Evolutionary conservation across 2,329 filamentous ascomycete genomes (phyloP).

Genomic region (Diaporthe australafricana): DNA sequence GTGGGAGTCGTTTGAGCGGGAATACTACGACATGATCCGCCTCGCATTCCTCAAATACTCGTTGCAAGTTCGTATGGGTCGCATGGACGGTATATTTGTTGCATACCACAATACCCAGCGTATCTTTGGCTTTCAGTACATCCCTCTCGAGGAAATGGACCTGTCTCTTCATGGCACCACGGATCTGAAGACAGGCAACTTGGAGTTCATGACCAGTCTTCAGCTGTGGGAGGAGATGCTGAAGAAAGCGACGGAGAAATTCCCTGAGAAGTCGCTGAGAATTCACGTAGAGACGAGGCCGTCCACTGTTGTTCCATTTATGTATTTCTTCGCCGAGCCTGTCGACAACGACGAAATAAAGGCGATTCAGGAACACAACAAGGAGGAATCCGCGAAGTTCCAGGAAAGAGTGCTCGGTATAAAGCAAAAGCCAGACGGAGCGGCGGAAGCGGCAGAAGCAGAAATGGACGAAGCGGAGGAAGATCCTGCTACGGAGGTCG

Average conservation of each 20-base stretch:
- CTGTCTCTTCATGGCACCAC: slow-evolving; percentile 83
- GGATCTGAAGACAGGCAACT: slow-evolving; percentile 76
- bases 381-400: slow-evolving; percentile 74
- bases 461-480: slow-evolving; percentile 38
- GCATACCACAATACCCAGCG: slow-evolving; percentile 95
- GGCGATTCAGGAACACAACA: slow-evolving; percentile 76
- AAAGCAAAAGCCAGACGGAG: slow-evolving; percentile 45
- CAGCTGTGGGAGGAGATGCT: slow-evolving; percentile 83
- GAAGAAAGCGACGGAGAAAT: slow-evolving; percentile 78
- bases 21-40: slow-evolving; percentile 97
- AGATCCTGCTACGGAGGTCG: slow-evolving; percentile 37
- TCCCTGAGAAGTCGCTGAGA: slow-evolving; percentile 80
- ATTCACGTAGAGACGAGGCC: slow-evolving; percentile 84
- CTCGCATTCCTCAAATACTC: slow-evolving; percentile 97
- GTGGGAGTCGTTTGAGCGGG: slow-evolving; percentile 93
- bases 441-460: slow-evolving; percentile 12
- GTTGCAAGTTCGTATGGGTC: slow-evolving; percentile 93
- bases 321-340: slow-evolving; percentile 93
- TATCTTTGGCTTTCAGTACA: slow-evolving; percentile 98
- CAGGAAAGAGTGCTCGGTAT: slow-evolving; percentile 72
- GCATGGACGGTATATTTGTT: slow-evolving; percentile 99
- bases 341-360: slow-evolving; percentile 79
- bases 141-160: slow-evolving; percentile 90
- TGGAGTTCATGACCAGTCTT: slow-evolving; percentile 87
- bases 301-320: slow-evolving; percentile 66